phyloP scores from a whole-genome alignment of 2,329 filamentous ascomycete genomes.

The Cladosporium sp. region DNA sequence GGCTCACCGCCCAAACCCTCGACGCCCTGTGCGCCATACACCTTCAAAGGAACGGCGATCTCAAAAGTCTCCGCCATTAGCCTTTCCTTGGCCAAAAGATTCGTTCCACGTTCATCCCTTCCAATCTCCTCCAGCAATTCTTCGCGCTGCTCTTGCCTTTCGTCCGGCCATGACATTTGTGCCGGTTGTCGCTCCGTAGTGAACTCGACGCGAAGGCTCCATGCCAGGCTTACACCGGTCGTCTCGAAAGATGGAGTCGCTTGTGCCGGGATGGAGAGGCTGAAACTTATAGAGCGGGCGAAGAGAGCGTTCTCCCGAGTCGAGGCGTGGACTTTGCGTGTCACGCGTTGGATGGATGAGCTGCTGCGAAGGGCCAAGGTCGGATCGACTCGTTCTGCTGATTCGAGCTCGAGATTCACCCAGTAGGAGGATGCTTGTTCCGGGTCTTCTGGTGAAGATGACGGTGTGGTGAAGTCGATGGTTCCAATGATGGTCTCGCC shows the following conservation, averaged over 20 bases:
- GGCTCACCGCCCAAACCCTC: conserved; percentile 18
- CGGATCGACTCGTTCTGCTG: conserved; percentile 74
- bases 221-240: conserved; percentile 78
- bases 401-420: conserved; percentile 78
- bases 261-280: conserved; percentile 72
- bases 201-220: conserved; percentile 89
- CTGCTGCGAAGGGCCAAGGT: conserved; percentile 78
- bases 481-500: conserved; percentile 81
- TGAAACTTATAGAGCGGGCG: conserved; percentile 72
- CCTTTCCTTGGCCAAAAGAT: conserved; percentile 31
- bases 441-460: background rate
- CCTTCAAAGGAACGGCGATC: conserved; percentile 32
- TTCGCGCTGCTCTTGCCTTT: conserved; percentile 66
- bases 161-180: conserved; percentile 39
- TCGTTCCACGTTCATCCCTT: conserved; percentile 32
- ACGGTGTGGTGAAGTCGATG: conserved; percentile 66
- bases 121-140: conserved; percentile 31
- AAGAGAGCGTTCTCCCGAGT: conserved; percentile 80
- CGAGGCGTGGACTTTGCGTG: conserved; percentile 72
- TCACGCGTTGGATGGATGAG: conserved; percentile 80
- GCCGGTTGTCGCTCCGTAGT: conserved; percentile 53
- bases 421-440: conserved; percentile 70
- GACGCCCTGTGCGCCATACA: conserved; percentile 30
- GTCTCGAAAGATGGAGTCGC: conserved; percentile 92
- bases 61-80: conserved; percentile 33